A percentile compares a stretch with the other conserved stretches of the same genome.
These are phyloP conservation scores for Alternaria tenuissima DNA, from an alignment of 2,329 filamentous ascomycete genomes.

Conservation along the genomic window DNA sequence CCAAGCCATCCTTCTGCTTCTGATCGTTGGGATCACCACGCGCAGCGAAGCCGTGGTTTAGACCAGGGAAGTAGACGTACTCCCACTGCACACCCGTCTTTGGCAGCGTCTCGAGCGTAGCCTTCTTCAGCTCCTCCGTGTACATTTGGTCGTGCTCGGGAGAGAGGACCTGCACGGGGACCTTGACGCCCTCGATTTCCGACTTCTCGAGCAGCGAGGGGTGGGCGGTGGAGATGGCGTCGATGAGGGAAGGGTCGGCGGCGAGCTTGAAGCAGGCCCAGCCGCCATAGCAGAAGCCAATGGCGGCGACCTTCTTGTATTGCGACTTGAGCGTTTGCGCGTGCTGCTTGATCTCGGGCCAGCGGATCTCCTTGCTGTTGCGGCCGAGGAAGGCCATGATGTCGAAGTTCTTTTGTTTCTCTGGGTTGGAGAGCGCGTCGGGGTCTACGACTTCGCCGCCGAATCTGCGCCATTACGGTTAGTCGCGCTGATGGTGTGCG, in stretches of 20 bases:
- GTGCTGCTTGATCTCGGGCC: conserved; percentile 48
- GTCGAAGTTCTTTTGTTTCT: conserved; percentile 49
- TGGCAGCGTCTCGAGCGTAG: conserved; percentile 38
- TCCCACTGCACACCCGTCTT: conserved; percentile 43
- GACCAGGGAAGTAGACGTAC: conserved; percentile 45
- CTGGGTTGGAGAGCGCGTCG: conserved; percentile 36
- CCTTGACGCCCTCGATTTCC: conserved; percentile 42
- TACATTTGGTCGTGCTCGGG: conserved; percentile 40
- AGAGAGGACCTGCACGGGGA: conserved; percentile 42
- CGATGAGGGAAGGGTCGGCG: conserved; percentile 42
- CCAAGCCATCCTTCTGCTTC: conserved; percentile 42
- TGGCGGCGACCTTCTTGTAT: conserved; percentile 53
- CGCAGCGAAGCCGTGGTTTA: conserved; percentile 45
- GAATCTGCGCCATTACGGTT: conserved; percentile 31
- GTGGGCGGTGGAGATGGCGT: conserved; percentile 42
- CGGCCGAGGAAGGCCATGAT: conserved; percentile 50
- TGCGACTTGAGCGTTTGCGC: conserved; percentile 49
- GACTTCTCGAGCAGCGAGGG: conserved; percentile 41
- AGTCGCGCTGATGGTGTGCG: neutral
- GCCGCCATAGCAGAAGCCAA: conserved; percentile 61
- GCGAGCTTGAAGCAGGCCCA: conserved; percentile 47
- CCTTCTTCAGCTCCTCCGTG: conserved; percentile 43
- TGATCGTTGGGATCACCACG: conserved; percentile 37
- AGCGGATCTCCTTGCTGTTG: conserved; percentile 51
- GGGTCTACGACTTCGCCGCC: conserved; percentile 41